phyloP scores from a whole-genome alignment of 2,329 filamentous ascomycete genomes.

The Aspergillus sp. region DNA sequence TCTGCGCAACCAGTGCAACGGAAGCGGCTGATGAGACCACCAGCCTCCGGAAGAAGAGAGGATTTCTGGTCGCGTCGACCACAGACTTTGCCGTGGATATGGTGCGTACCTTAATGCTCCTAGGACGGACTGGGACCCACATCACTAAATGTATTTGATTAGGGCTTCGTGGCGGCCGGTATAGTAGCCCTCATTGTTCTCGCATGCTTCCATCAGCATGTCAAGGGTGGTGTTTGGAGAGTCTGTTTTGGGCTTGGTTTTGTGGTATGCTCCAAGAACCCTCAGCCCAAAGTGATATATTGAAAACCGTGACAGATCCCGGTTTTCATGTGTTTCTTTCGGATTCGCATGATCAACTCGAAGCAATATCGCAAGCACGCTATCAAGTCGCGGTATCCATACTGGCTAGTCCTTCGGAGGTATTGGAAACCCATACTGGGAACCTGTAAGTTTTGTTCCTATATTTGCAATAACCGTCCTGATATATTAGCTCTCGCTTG shows the following conservation, averaged over 20 bases:
- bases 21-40: constrained; percentile 31
- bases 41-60: constrained; percentile 24
- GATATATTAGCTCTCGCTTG: constrained; percentile 45
- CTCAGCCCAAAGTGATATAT: not conserved
- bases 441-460: constrained; percentile 29
- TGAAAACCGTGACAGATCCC: constrained; percentile 40
- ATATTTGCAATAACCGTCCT: not conserved
- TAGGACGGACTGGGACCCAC: not conserved
- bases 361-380: constrained; percentile 53
- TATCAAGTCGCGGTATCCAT: constrained; percentile 51
- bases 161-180: constrained; percentile 26
- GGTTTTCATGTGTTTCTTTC: constrained; percentile 55
- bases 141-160: not conserved
- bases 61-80: constrained; percentile 29
- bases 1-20: constrained; percentile 28
- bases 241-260: constrained; percentile 54
- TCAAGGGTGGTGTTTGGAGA: constrained; percentile 48
- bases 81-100: constrained; percentile 31
- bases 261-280: constrained; percentile 27
- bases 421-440: constrained; percentile 56
- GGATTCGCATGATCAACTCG: constrained; percentile 55
- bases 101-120: constrained; percentile 6
- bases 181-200: constrained; percentile 30
- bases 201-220: constrained; percentile 24
- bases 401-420: constrained; percentile 50